These are phyloP conservation scores for Dillenia suffruticosa DNA, from an alignment of 164 flowering plant genomes.

Conservation along the genomic window DNA sequence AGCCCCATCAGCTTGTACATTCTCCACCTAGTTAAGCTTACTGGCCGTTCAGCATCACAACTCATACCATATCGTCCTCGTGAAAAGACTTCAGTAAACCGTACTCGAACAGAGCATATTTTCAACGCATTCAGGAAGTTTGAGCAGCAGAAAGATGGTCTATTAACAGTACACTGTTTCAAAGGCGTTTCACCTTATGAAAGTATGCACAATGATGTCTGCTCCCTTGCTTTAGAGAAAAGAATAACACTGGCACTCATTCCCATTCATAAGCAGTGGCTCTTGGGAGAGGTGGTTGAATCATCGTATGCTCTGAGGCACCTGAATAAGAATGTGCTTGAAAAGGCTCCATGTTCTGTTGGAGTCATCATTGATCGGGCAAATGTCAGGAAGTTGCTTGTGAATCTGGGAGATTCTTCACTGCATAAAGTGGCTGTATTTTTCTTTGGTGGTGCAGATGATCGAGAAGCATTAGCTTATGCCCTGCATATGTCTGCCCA, in stretches of 20 bases:
- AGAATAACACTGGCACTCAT: constrained; percentile 29
- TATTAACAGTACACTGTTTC: constrained; percentile 16
- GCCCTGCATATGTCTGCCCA: constrained; percentile 31
- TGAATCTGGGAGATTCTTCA: background rate
- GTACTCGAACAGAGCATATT: constrained; percentile 23
- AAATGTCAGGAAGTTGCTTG: background rate
- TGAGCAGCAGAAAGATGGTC: constrained; percentile 10
- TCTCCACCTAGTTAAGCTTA: constrained; percentile 40
- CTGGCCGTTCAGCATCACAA: constrained; percentile 33
- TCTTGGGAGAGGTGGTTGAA: constrained; percentile 9
- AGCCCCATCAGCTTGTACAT: constrained; percentile 32
- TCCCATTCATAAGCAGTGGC: constrained; percentile 33
- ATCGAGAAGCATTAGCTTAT: constrained; percentile 51
- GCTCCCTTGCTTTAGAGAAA: constrained; percentile 39
- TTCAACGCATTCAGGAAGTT: constrained; percentile 30
- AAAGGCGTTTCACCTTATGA: constrained; percentile 31
- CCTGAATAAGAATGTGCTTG: constrained; percentile 27
- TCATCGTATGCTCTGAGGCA: constrained; percentile 16
- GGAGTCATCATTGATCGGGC: constrained; percentile 40
- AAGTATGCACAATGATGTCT: constrained; percentile 46
- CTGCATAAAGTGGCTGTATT: constrained; percentile 23
- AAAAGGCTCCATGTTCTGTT: constrained; percentile 52
- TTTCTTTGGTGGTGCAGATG: constrained; percentile 58
- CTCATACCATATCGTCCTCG: constrained; percentile 30
- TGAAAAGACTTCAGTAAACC: constrained; percentile 4